Percentiles rank a stretch among this genome's conserved stretches.
These are phyloP conservation scores for Trypanosoma avium DNA, from an alignment of 208 protist species.

Conservation along the genomic window DNA sequence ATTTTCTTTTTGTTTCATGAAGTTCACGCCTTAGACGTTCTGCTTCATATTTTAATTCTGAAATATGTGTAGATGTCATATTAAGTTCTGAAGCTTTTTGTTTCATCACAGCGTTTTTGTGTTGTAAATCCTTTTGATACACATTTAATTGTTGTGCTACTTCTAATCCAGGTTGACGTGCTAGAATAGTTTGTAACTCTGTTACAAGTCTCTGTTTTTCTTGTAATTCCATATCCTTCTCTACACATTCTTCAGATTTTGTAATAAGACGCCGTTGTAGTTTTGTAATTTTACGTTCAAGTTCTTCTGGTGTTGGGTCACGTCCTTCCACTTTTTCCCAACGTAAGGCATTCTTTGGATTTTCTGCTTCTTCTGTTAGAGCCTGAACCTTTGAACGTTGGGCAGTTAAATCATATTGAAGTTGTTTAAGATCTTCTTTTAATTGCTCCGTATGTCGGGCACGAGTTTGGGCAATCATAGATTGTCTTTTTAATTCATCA, in stretches of 20 bases:
- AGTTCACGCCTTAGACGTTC: constrained; percentile 91
- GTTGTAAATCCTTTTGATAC: constrained; percentile 92
- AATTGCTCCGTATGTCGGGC: constrained; percentile 64
- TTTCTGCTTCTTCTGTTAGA: constrained; percentile 97
- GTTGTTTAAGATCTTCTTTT: constrained; percentile 42
- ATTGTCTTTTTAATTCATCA: constrained; percentile 90
- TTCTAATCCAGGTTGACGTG: constrained; percentile 95
- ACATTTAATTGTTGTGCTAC: constrained; percentile 93
- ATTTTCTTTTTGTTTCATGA: constrained; percentile 94
- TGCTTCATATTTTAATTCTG: constrained; percentile 94
- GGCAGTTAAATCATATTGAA: constrained; percentile 45
- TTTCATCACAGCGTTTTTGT: constrained; percentile 95
- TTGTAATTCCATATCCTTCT: constrained; percentile 94
- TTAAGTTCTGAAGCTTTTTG: constrained; percentile 87
- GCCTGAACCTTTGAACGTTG: constrained; percentile 90
- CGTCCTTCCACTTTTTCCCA: constrained; percentile 95
- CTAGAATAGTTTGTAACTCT: constrained; percentile 94
- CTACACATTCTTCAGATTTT: constrained; percentile 97
- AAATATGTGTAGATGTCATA: constrained; percentile 81
- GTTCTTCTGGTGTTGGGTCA: constrained; percentile 91
- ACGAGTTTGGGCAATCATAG: constrained; percentile 85
- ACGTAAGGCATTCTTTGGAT: constrained; percentile 89
- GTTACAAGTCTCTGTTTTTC: constrained; percentile 95
- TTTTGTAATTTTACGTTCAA: constrained; percentile 94
- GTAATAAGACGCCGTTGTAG: constrained; percentile 96